Evolutionary conservation across 2,329 filamentous ascomycete genomes (phyloP).

Genomic region (Nigrograna mackinnonii): DNA sequence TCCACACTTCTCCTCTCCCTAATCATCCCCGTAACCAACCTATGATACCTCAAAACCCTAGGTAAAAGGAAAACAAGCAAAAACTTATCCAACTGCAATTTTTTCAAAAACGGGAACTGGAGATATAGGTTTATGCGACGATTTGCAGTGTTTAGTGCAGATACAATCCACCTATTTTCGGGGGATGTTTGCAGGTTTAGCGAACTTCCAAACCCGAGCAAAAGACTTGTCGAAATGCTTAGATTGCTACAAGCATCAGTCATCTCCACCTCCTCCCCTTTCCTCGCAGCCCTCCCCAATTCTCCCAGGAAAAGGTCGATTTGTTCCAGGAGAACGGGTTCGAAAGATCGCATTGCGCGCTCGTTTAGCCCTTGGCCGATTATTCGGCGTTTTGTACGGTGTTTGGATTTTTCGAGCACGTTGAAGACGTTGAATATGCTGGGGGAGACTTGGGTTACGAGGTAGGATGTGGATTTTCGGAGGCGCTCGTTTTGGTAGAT

Average conservation of each 20-base stretch:
- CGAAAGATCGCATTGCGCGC: slow-evolving; percentile 40
- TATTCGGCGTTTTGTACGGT: slow-evolving; percentile 43
- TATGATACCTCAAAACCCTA: slow-evolving; percentile 5
- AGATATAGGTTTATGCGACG: slow-evolving; percentile 13
- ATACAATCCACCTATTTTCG: slow-evolving; percentile 26
- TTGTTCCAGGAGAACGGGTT: slow-evolving; percentile 38
- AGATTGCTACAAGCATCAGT: slow-evolving; percentile 11
- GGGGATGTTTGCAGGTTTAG: slow-evolving; percentile 30
- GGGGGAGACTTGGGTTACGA: slow-evolving; percentile 6
- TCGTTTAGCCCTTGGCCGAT: slow-evolving; percentile 44
- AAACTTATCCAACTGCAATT: slow-evolving; percentile 8
- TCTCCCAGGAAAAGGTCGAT: slow-evolving; percentile 30
- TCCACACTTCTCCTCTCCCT: slow-evolving; percentile 3
- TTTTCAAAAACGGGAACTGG: slow-evolving; percentile 12
- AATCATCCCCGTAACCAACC: slow-evolving; percentile 10
- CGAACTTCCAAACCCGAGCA: slow-evolving; percentile 38
- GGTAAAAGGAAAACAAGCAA: slow-evolving; percentile 12
- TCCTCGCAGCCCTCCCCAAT: slow-evolving; percentile 1
- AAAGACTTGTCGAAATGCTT: slow-evolving; percentile 46
- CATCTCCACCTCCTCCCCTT: slow-evolving; percentile 8
- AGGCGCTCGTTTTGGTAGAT: slow-evolving; percentile 15
- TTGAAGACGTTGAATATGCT: slow-evolving; percentile 14
- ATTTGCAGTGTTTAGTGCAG: slow-evolving; percentile 27
- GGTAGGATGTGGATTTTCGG: slow-evolving; percentile 10
- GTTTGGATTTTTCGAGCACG: slow-evolving; percentile 34